phyloP scores from a whole-genome alignment of 192 early-diverging fungal genomes.

The Rhizophagus prolifer region DNA sequence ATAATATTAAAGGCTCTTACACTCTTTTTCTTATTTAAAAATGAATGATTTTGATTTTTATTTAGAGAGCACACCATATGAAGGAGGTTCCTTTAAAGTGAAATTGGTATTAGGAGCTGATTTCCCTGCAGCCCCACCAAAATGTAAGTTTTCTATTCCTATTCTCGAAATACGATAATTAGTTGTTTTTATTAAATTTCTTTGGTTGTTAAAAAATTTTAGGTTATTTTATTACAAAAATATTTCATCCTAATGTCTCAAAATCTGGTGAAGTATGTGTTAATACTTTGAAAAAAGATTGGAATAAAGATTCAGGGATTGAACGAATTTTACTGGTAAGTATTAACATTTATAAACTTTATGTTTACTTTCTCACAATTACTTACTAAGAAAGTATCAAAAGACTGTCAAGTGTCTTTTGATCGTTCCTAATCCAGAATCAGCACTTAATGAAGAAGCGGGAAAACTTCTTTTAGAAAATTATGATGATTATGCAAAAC shows the following conservation, averaged over 20 bases:
- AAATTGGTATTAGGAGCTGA: constrained; percentile 66
- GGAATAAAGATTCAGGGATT: constrained; percentile 85
- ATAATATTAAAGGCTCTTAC: too few species aligned
- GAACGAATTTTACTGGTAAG: constrained; percentile 80
- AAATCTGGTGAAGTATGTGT: constrained; percentile 91
- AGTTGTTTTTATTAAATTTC: not conserved
- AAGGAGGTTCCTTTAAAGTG: constrained; percentile 74
- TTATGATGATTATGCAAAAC: constrained; percentile 81
- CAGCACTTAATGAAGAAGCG: constrained; percentile 94
- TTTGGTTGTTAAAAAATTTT: not conserved
- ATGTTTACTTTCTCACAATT: not conserved
- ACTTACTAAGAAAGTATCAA: not conserved
- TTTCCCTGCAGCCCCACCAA: constrained; percentile 84
- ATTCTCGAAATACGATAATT: not conserved
- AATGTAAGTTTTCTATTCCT: constrained; percentile 62
- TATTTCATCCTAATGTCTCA: constrained; percentile 96
- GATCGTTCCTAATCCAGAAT: constrained; percentile 94
- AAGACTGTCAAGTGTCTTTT: constrained; percentile 94
- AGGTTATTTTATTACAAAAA: constrained; percentile 88
- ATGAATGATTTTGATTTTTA: constrained; percentile 2
- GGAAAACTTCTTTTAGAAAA: constrained; percentile 85
- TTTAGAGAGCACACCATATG: constrained; percentile 80
- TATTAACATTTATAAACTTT: constrained; percentile 16
- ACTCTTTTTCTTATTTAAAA: not conserved
- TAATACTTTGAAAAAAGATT: constrained; percentile 94